phyloP scores from a whole-genome alignment of 225 moss, liverwort and hornwort species.

The Lunularia cruciata region DNA sequence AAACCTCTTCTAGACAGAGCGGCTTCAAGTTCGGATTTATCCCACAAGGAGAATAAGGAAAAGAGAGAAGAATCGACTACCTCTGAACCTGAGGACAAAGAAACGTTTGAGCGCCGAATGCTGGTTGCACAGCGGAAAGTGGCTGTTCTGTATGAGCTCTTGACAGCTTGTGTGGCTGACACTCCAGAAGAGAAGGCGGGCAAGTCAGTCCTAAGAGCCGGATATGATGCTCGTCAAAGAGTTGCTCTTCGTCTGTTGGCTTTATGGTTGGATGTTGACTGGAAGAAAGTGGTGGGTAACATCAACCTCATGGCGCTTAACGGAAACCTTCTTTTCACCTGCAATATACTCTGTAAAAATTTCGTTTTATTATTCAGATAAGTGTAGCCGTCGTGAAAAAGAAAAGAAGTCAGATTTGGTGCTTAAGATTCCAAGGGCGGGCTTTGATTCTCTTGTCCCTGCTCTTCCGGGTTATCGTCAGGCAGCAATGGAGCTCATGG shows the following conservation, averaged over 20 bases:
- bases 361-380: too few relatives aligned
- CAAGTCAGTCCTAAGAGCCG: conserved; percentile 54
- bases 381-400: too few relatives aligned
- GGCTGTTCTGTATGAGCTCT: conserved; percentile 72
- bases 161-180: conserved; percentile 91
- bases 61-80: conserved; percentile 35
- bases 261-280: conserved; percentile 80
- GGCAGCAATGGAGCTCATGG: conserved; percentile 98
- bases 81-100: conserved; percentile 37
- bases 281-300: conserved; percentile 72
- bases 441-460: conserved; percentile 21
- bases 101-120: conserved; percentile 39
- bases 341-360: too few relatives aligned
- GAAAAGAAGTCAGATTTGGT: too few relatives aligned
- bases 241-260: conserved; percentile 81
- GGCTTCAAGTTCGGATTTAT: conserved; percentile 31
- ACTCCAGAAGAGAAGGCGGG: conserved; percentile 70
- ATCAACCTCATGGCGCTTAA: conserved; percentile 6
- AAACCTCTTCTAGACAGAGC: conserved; percentile 39
- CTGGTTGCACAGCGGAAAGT: conserved; percentile 69
- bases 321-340: too few relatives aligned
- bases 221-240: conserved; percentile 97
- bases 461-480: conserved; percentile 36
- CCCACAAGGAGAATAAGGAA: conserved; percentile 9
- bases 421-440: background rate